Conservation (phyloP, 2,329 filamentous ascomycete genomes). For the Lecanicillium sp. region DNA sequence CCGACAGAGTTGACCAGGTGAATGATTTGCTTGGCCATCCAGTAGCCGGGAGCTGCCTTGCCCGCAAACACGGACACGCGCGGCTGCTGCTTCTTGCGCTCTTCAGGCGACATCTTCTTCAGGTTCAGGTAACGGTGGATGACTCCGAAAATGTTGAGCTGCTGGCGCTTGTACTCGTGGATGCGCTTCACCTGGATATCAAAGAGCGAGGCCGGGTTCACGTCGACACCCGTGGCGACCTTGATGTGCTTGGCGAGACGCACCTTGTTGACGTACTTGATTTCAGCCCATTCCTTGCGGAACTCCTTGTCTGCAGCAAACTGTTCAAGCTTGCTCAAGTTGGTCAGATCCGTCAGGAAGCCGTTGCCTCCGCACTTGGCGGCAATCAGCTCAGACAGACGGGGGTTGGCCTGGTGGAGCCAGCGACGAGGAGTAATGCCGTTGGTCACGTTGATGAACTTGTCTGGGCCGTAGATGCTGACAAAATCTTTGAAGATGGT, state of each 20-base stretch:
- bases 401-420: conserved; percentile 95
- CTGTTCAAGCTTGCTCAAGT: conserved; percentile 79
- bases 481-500: conserved; percentile 99
- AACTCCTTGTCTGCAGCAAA: conserved; percentile 82
- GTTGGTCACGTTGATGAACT: conserved; percentile 98
- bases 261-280: conserved; percentile 95
- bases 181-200: conserved; percentile 99
- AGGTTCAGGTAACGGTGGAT: conserved; percentile 90
- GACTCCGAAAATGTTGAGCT: conserved; percentile 97
- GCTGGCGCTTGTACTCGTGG: conserved; percentile 98
- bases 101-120: conserved; percentile 76
- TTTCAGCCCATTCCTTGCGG: conserved; percentile 90
- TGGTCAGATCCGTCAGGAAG: conserved; percentile 85
- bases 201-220: conserved; percentile 85
- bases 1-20: conserved; percentile 93
- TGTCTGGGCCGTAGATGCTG: conserved; percentile 87
- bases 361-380: conserved; percentile 77
- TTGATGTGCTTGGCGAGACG: conserved; percentile 89
- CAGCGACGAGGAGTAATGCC: conserved; percentile 93
- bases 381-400: conserved; percentile 84
- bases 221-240: conserved; percentile 67
- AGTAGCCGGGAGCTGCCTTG: conserved; percentile 96
- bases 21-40: conserved; percentile 99
- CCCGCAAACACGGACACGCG: conserved; percentile 95
- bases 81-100: conserved; percentile 79